These are phyloP conservation scores for Grosmannia clavigera DNA, from an alignment of 2,329 filamentous ascomycete genomes.

Conservation along the genomic window DNA sequence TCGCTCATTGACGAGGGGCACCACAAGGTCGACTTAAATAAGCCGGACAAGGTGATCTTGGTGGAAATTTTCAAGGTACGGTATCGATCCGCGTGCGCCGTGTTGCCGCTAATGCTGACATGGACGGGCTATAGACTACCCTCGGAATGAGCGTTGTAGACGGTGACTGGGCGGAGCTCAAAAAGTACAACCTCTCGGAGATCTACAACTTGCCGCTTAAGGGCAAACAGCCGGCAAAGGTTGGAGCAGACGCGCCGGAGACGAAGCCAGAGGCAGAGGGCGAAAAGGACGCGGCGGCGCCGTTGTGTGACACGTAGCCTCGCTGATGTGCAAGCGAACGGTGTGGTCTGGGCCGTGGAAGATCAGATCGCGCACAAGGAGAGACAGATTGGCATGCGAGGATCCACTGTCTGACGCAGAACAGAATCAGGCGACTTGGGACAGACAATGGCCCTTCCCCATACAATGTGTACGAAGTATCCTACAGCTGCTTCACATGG, in stretches of 20 bases:
- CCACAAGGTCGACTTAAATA: conserved; percentile 66
- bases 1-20: conserved; percentile 43
- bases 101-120: conserved; percentile 1
- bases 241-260: background rate
- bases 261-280: background rate
- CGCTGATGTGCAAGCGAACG: background rate
- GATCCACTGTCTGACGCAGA: background rate
- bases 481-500: background rate
- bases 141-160: conserved; percentile 65
- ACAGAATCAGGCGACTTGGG: background rate
- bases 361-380: background rate
- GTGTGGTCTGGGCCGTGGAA: background rate
- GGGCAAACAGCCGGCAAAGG: background rate
- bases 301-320: background rate
- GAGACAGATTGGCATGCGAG: background rate
- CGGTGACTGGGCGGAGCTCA: conserved; percentile 59
- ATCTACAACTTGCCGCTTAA: conserved; percentile 40
- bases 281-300: background rate
- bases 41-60: conserved; percentile 67
- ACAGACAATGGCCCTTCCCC: background rate
- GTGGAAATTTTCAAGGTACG: conserved; percentile 69
- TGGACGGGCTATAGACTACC: conserved; percentile 36
- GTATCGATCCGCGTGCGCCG: background rate
- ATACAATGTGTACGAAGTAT: background rate
- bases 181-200: conserved; percentile 67